Evolutionary conservation across 75 land plant genomes (phyloP), one percentile per base, ranked within the genome.

Genomic region (Gnetum montanum): DNA sequence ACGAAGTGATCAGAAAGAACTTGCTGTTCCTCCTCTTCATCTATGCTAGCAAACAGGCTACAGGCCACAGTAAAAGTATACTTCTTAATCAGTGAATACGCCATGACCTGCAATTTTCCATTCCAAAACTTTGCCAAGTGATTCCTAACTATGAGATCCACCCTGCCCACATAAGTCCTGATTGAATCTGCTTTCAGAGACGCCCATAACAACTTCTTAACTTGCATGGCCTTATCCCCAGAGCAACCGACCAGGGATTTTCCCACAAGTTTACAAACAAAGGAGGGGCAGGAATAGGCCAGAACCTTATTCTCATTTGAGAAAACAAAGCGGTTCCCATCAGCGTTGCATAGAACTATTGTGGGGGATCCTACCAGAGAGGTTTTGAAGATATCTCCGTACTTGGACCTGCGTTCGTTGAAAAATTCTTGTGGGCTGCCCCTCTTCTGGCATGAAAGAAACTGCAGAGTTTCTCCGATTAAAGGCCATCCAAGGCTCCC

Each of bases 321-420:
- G 38, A 77, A 77, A 34, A 73, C n/a, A 37, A 78, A 66, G 56
- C 61, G 70, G 56, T 82, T 82, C 5, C 78, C 82, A 1, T 30
- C 63, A 7, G 71, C 74, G 7, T 53, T 68, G 13, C 58, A 20
- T 8, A 78, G 44, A 10, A 66, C 66, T 10, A 64, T 66, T 6
- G 49, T 40, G 4, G 58, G 46, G 44, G 38, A 60, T 1, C 63
- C 63, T 12, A 78, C 49, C 1, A 82, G 13, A 23, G 52, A 25
- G 4, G 85, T 77, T 57, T 64, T 73, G 73, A 82, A 82, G 15
- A 70, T 43, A 10, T 40, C 51, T 12, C 27, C 10, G n/a, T 60
- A 47, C 1, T 68, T 60, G 33, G 20, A 55, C 19, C 55, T 44
- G 0, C 31, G 28, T 15, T 64, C 43, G 2, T 69, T 50, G 49